phyloP scores from a whole-genome alignment of 139 green algal genomes.

The Trebouxia sp. region DNA sequence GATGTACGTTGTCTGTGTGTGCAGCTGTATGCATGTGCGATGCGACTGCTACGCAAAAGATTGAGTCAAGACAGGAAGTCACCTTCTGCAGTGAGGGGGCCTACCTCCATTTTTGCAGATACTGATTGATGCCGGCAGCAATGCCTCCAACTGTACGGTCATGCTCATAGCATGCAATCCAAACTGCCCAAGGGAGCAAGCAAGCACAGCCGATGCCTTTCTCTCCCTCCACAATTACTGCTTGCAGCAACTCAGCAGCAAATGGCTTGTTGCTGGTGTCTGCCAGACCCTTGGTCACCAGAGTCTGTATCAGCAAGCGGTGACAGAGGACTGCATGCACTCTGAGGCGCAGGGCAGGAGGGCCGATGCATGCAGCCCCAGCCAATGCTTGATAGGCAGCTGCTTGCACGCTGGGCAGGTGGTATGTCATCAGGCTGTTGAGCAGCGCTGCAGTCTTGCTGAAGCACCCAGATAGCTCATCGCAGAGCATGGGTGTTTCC shows the following conservation, averaged over 20 bases:
- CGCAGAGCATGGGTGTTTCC: neutral
- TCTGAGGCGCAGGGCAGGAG: neutral
- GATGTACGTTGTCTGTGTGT: no score
- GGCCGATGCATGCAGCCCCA: neutral
- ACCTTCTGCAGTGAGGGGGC: no score
- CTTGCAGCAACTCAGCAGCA: conserved; percentile 19
- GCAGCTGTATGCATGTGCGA: no score
- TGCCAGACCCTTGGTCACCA: neutral
- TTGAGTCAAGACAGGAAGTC: no score
- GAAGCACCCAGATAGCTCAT: neutral
- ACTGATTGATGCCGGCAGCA: neutral
- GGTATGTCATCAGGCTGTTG: neutral
- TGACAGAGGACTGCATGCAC: neutral
- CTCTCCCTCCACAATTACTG: neutral
- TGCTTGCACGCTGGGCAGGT: neutral
- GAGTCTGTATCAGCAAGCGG: neutral
- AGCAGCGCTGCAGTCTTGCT: neutral
- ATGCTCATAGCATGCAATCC: conserved; percentile 24
- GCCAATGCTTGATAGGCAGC: neutral
- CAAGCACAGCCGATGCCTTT: neutral
- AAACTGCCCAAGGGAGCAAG: conserved; percentile 9
- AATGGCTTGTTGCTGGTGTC: no score
- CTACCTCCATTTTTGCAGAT: conserved; percentile 6
- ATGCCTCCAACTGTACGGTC: neutral
- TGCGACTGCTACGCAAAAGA: no score